phyloP scores from a whole-genome alignment of 2,329 filamentous ascomycete genomes.

The Dothideomycetes sp. region DNA sequence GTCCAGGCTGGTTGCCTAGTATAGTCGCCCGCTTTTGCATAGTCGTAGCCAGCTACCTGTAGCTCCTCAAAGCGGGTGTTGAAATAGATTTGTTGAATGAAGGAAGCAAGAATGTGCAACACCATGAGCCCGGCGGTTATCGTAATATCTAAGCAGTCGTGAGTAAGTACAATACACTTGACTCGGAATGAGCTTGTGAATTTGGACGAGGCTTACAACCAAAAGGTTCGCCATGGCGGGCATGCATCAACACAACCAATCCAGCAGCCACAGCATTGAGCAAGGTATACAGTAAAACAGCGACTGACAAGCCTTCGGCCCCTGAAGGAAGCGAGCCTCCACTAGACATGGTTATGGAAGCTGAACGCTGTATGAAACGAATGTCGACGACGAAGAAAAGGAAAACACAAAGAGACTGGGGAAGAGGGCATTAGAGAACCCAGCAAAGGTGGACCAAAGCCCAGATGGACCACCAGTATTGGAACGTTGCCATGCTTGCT shows the following conservation, averaged over 20 bases:
- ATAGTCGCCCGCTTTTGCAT: slow-evolving; percentile 1
- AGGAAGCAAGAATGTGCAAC: slow-evolving; percentile 1
- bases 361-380: no score
- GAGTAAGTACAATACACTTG: not conserved
- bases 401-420: no score
- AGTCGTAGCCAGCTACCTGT: not conserved
- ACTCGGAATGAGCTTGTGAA: not conserved
- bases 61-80: slow-evolving; percentile 1
- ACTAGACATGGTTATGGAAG: slow-evolving; percentile 3
- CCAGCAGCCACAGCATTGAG: slow-evolving; percentile 4
- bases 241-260: slow-evolving; percentile 2
- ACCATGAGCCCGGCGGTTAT: slow-evolving; percentile 6
- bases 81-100: slow-evolving; percentile 11
- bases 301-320: slow-evolving; percentile 4
- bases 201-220: not conserved
- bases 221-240: slow-evolving; percentile 3
- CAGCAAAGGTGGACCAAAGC: no score
- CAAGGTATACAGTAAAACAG: slow-evolving; percentile 2
- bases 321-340: slow-evolving; percentile 7
- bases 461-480: no score
- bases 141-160: not conserved
- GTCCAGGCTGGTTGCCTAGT: slow-evolving; percentile 4
- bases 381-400: no score
- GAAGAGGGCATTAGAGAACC: no score
- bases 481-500: no score